These are phyloP conservation scores for Fraxinus paxiana DNA, from an alignment of 305 asterid genomes.

Conservation along the genomic window DNA sequence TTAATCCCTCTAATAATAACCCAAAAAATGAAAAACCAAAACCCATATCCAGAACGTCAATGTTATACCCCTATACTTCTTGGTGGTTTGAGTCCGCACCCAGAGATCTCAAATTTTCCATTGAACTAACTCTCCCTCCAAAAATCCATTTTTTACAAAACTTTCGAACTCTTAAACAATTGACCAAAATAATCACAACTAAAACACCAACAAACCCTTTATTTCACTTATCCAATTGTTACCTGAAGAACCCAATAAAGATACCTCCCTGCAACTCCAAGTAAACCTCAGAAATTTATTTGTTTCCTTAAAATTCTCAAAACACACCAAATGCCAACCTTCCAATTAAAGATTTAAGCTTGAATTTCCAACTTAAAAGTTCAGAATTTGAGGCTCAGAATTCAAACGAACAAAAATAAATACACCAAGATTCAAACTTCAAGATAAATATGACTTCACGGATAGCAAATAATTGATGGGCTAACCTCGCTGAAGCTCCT, in stretches of 20 bases:
- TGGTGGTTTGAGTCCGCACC: slow-evolving; percentile 35
- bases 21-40: slow-evolving; percentile 39
- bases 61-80: slow-evolving; percentile 22
- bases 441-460: slow-evolving; percentile 25
- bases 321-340: slow-evolving; percentile 50
- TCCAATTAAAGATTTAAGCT: slow-evolving; percentile 50
- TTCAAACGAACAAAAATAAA: slow-evolving; percentile 29
- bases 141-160: slow-evolving; percentile 49
- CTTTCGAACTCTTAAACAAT: slow-evolving; percentile 36
- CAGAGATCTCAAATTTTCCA: slow-evolving; percentile 59
- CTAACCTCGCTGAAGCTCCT: slow-evolving; percentile 41
- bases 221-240: slow-evolving; percentile 21
- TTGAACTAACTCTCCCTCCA: slow-evolving; percentile 79
- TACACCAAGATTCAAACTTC: slow-evolving; percentile 36
- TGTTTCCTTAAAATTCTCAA: slow-evolving; percentile 35
- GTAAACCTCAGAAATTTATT: slow-evolving; percentile 42
- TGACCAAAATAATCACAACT: slow-evolving; percentile 29
- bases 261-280: slow-evolving; percentile 50
- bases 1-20: slow-evolving; percentile 34
- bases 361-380: slow-evolving; percentile 67
- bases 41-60: slow-evolving; percentile 48
- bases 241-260: slow-evolving; percentile 30
- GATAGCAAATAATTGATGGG: slow-evolving; percentile 23
- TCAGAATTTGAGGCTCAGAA: slow-evolving; percentile 46
- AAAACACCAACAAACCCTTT: slow-evolving; percentile 30